These are phyloP conservation scores for Fallopia convolvulus DNA, from an alignment of 148 eudicot species.

Conservation along the genomic window DNA sequence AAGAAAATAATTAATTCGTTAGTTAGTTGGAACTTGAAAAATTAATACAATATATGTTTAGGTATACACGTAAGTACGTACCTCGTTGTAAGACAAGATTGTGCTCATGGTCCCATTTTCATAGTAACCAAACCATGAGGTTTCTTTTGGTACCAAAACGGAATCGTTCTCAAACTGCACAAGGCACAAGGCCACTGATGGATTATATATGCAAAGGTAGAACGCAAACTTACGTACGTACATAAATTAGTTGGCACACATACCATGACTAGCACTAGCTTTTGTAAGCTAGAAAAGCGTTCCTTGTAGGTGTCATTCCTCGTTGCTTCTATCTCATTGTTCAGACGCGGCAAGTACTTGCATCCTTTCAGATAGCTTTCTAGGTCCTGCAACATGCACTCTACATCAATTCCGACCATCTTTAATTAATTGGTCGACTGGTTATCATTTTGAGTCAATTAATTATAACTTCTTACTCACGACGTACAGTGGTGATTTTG, in stretches of 20 bases:
- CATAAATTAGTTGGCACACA: too few species aligned
- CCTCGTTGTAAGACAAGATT: slow-evolving; percentile 46
- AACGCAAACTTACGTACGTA: too few species aligned
- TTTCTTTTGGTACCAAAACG: slow-evolving; percentile 50
- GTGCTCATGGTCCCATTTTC: slow-evolving; percentile 35
- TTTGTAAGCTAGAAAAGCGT: slow-evolving; percentile 39
- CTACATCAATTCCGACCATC: too few species aligned
- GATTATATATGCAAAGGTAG: too few species aligned
- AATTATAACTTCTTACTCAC: background rate
- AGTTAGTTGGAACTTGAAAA: background rate
- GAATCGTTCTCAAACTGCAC: slow-evolving; percentile 40
- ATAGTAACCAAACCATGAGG: slow-evolving; percentile 53
- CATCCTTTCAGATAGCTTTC: slow-evolving; percentile 29
- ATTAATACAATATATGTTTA: background rate
- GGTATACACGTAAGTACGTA: slow-evolving; percentile 25
- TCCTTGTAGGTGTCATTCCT: slow-evolving; percentile 42
- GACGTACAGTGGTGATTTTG: slow-evolving; percentile 12
- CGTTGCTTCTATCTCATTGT: slow-evolving; percentile 27
- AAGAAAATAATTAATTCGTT: too few species aligned
- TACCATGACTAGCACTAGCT: slow-evolving; percentile 50
- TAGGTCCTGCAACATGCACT: slow-evolving; percentile 19
- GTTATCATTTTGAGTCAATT: background rate
- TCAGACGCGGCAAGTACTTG: slow-evolving; percentile 43
- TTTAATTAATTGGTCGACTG: too few species aligned
- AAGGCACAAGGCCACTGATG: background rate